Evolutionary conservation across 176 grass and related monocot genomes (phyloP).

Genomic region (Cocos nucifera): DNA sequence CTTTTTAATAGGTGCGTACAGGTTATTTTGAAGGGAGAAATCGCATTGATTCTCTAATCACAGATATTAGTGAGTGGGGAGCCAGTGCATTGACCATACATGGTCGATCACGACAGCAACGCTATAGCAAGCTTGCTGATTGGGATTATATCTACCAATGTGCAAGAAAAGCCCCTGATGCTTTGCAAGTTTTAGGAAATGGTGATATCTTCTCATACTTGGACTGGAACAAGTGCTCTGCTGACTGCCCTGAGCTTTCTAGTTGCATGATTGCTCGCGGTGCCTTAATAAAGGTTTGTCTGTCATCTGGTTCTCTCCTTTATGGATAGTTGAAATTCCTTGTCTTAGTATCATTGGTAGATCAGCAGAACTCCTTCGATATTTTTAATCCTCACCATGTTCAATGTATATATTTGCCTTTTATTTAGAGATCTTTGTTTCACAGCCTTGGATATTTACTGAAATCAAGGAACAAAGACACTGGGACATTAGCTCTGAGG

Average conservation of each 20-base stretch:
- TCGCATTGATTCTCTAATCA: conserved; percentile 73
- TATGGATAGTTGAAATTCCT: not conserved
- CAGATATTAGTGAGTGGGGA: conserved; percentile 73
- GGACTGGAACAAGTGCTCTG: conserved; percentile 63
- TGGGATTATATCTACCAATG: conserved; percentile 96
- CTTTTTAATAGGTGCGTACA: conserved; percentile 62
- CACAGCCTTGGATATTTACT: conserved; percentile 96
- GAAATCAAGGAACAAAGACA: conserved; percentile 96
- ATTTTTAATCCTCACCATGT: not conserved
- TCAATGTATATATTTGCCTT: not conserved
- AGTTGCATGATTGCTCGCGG: conserved; percentile 86
- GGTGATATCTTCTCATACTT: conserved; percentile 85
- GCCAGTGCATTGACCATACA: conserved; percentile 80
- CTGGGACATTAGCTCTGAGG: conserved; percentile 83
- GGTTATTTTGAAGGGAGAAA: conserved; percentile 97
- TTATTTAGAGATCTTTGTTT: conserved; percentile 12
- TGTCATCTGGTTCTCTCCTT: not conserved
- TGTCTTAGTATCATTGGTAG: no score
- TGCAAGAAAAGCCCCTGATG: conserved; percentile 55
- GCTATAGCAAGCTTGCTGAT: conserved; percentile 89
- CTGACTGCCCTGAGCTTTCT: conserved; percentile 44
- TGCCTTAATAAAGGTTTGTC: conserved; percentile 74
- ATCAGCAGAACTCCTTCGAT: not conserved
- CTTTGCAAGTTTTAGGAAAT: conserved; percentile 84
- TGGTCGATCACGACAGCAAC: conserved; percentile 83